Evolutionary conservation across 73 alveolate genomes (phyloP).

Genomic region (Symbiodinium pilosum): DNA sequence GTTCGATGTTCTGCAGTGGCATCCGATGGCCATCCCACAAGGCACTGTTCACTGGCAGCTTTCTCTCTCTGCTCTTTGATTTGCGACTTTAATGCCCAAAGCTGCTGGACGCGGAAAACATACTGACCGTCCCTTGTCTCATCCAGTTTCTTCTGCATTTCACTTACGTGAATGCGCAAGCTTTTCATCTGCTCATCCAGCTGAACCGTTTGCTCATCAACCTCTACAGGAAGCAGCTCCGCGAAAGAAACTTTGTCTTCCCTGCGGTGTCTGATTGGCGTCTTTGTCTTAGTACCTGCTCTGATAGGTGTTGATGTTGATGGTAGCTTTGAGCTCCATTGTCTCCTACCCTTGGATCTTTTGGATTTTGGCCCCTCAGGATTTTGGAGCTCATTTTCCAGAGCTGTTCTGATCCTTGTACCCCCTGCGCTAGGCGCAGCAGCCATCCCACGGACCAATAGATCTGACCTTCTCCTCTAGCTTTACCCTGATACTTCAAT

Average conservation of each 20-base stretch:
- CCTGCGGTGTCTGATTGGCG: constrained; percentile 4
- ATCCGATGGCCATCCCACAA: constrained; percentile 27
- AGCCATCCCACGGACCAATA: too few species aligned
- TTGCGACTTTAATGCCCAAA: constrained; percentile 31
- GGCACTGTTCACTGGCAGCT: constrained; percentile 10
- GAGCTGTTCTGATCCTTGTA: too few species aligned
- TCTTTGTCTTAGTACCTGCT: not conserved
- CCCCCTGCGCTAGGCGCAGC: too few species aligned
- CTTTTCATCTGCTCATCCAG: not conserved
- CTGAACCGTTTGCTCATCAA: not conserved
- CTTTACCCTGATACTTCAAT: too few species aligned
- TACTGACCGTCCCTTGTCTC: not conserved
- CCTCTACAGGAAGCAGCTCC: not conserved
- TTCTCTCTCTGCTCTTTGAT: constrained; percentile 20
- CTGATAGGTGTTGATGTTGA: not conserved
- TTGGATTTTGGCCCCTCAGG: not conserved
- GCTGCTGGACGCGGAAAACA: constrained; percentile 8
- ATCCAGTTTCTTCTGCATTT: not conserved
- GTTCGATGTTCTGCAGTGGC: constrained; percentile 32
- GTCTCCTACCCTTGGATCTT: constrained; percentile 24
- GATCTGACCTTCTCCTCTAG: too few species aligned
- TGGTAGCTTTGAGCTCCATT: not conserved
- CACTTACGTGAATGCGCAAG: not conserved
- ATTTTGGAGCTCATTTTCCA: too few species aligned
- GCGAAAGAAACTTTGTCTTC: not conserved